Conservation (phyloP, 2,329 filamentous ascomycete species). For the Fusarium sarcochroum region DNA sequence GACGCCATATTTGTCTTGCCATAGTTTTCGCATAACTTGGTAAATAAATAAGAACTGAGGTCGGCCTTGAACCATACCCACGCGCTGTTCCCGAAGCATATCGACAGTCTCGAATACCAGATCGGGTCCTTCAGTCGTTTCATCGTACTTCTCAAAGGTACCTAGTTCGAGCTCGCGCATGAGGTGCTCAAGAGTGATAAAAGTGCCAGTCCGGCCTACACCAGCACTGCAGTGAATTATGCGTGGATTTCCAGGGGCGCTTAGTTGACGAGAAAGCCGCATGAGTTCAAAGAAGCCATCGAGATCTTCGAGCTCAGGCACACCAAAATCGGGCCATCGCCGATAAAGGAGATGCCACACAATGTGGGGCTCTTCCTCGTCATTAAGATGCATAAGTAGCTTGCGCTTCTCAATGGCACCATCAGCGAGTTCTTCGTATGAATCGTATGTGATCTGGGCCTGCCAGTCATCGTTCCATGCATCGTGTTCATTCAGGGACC, state of each 20-base stretch:
- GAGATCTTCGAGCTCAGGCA: conserved; percentile 78
- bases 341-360: conserved; percentile 90
- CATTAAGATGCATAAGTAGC: conserved; percentile 70
- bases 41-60: conserved; percentile 90
- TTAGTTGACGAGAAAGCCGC: conserved; percentile 72
- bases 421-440: conserved; percentile 66
- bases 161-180: conserved; percentile 85
- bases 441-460: conserved; percentile 78
- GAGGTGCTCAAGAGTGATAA: conserved; percentile 95
- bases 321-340: conserved; percentile 91
- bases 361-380: conserved; percentile 65
- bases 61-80: conserved; percentile 95
- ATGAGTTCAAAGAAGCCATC: conserved; percentile 78
- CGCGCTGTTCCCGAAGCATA: conserved; percentile 84
- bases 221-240: conserved; percentile 92
- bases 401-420: conserved; percentile 81
- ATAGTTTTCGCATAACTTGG: conserved; percentile 82
- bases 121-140: conserved; percentile 62
- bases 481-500: conserved; percentile 72
- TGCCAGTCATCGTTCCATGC: conserved; percentile 77
- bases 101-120: conserved; percentile 86
- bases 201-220: conserved; percentile 93
- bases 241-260: conserved; percentile 73
- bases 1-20: conserved; percentile 74
- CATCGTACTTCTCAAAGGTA: conserved; percentile 67